Percentiles rank a stretch among this genome's conserved stretches.
Conservation (phyloP, 345 rosid species). For the Bruguiera parviflora region DNA sequence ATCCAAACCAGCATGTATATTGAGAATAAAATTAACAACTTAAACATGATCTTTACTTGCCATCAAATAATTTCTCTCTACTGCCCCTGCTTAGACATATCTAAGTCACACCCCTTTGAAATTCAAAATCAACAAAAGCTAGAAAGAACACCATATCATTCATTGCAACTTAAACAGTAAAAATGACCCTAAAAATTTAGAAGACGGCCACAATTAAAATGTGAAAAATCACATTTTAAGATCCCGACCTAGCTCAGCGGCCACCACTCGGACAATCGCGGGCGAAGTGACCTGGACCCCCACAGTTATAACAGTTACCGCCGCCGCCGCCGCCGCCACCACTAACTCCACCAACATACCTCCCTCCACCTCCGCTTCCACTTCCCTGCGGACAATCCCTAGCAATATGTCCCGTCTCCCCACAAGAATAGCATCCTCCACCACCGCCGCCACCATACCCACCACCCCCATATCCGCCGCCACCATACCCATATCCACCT, state of each 20-base stretch:
- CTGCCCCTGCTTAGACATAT: constrained; percentile 19
- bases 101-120: constrained; percentile 25
- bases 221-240: neutral
- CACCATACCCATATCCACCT: constrained; percentile 5
- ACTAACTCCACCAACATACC: constrained; percentile 20
- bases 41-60: neutral
- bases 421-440: constrained; percentile 42
- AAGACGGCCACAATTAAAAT: neutral
- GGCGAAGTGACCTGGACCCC: constrained; percentile 77
- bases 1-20: constrained; percentile 17
- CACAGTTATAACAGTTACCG: constrained; percentile 69
- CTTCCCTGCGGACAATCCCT: constrained; percentile 48
- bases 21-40: constrained; percentile 23
- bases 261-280: constrained; percentile 72
- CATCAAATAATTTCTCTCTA: constrained; percentile 13
- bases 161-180: neutral
- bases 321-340: constrained; percentile 36
- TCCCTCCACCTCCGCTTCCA: constrained; percentile 33
- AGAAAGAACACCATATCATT: neutral
- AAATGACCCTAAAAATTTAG: neutral
- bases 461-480: constrained; percentile 26
- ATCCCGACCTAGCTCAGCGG: constrained; percentile 27
- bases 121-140: neutral
- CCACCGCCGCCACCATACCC: constrained; percentile 26
- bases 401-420: constrained; percentile 49